Base-by-base conservation (phyloP, 305 asterid genomes). In the Solanum hybrid region DNA sequence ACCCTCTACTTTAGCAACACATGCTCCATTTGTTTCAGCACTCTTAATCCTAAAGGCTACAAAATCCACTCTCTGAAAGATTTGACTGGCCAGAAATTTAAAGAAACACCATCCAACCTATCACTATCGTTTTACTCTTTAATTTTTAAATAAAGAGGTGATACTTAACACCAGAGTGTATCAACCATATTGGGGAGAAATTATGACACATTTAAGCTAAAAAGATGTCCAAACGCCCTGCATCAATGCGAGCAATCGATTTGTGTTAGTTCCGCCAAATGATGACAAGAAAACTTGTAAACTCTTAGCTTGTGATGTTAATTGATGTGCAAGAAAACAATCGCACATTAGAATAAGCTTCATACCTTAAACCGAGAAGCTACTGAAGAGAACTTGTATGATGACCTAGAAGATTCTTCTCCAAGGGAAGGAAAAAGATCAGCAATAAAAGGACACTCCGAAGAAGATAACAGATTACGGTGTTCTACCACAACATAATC, bases 401-500 rank as follows among this genome's bases (percentile, higher is more conserved):
- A 97, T 82, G 99, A 97, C 95, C 99, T 93, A 88, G 98, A 94
- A 29, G 97, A 94, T 92, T 96, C 99, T 92, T 96, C 99, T 70
- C 99, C 97, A 86, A 95, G 92, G 79, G 97, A 93, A 34, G 99
- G 99, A 93, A 96, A 97, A 90, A 98, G 98, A 77, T 95, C 94
- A 73, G 98, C 94, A 76, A 97, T 87, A 90, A 98, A 96, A 87
- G 95, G 68, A 94, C 99, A 97, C 90, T 93, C 93, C 57, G 99
- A 98, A 92, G 97, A 95, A 90, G 97, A 96, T 90, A 98, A 93
- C 87, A 98, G 92, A 91, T 95, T 95, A 95, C 98, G 94, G 93
- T 98, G 99, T 88, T 98, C 99, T 90, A 95, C 98, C 91, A 98
- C 99, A 89, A 98, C 96, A 93, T 98, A 98, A 91, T 98, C 99